phyloP scores from a whole-genome alignment of 2,329 filamentous ascomycete species.

The Colletotrichum viniferum region DNA sequence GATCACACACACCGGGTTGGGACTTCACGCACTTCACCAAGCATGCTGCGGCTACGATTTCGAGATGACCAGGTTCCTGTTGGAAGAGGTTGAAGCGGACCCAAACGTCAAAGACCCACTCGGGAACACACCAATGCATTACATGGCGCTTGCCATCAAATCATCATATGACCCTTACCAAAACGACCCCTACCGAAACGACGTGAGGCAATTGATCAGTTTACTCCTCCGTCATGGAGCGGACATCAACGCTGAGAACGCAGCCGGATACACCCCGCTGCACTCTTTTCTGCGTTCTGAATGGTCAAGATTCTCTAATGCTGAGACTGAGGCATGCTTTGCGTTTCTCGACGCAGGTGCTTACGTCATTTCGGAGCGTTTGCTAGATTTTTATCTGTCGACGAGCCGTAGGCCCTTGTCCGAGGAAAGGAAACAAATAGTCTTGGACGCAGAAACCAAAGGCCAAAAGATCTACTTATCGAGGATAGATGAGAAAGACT shows the following conservation, averaged over 20 bases:
- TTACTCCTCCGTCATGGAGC: not conserved
- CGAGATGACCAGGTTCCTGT: not conserved
- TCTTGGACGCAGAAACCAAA: not conserved
- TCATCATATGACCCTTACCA: not conserved
- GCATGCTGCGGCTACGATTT: not conserved
- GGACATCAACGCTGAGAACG: not conserved
- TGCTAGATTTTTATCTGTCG: not conserved
- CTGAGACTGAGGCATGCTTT: not conserved
- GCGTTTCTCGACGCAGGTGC: not conserved
- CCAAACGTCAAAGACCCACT: not conserved
- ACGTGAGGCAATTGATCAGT: not conserved
- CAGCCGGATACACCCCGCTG: not conserved
- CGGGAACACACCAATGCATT: not conserved
- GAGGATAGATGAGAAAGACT: not conserved
- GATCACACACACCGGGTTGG: not conserved
- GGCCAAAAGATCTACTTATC: not conserved
- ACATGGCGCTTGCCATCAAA: not conserved
- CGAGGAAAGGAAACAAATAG: not conserved
- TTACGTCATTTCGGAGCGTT: not conserved
- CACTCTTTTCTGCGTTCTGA: not conserved
- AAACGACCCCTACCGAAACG: not conserved
- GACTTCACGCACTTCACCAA: not conserved
- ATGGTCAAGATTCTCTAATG: not conserved
- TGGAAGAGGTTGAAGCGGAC: not conserved
- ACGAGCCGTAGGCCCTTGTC: not conserved